Percentiles rank a stretch among this genome's conserved stretches.
Evolutionary conservation across 441 rosid species (phyloP).

Genomic region (Geranium incanum): DNA sequence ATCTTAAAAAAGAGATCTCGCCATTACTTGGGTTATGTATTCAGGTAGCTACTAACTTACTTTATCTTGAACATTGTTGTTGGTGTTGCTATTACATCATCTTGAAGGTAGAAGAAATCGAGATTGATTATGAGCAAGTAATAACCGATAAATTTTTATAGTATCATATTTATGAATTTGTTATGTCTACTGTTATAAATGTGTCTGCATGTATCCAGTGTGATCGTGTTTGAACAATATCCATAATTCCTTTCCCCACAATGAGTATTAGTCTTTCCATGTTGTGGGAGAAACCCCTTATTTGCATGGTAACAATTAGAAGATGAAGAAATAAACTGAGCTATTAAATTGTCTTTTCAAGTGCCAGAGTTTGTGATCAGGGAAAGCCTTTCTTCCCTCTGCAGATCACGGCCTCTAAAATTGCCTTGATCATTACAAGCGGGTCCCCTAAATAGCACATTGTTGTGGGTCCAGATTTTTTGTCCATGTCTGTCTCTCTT

Average conservation of each 20-base stretch:
- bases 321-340: not conserved
- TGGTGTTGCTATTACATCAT: not conserved
- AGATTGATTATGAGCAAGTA: not conserved
- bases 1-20: slow-evolving; percentile 91
- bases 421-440: not conserved
- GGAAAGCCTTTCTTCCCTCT: not conserved
- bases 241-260: not conserved
- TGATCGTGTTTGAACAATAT: not conserved
- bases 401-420: not conserved
- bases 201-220: not conserved
- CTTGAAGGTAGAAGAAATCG: not conserved
- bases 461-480: not conserved
- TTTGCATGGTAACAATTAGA: not conserved
- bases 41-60: slow-evolving; percentile 52
- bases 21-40: slow-evolving; percentile 95
- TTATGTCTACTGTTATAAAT: not conserved
- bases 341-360: not conserved
- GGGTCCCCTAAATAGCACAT: not conserved
- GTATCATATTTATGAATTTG: not conserved
- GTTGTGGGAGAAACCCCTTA: no score
- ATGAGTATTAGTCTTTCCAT: no score
- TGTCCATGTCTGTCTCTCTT: not conserved
- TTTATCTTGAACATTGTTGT: slow-evolving; percentile 10
- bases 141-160: not conserved
- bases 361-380: not conserved